phyloP scores from a whole-genome alignment of 768 basidiomycete species.

The Trametes maxima region DNA sequence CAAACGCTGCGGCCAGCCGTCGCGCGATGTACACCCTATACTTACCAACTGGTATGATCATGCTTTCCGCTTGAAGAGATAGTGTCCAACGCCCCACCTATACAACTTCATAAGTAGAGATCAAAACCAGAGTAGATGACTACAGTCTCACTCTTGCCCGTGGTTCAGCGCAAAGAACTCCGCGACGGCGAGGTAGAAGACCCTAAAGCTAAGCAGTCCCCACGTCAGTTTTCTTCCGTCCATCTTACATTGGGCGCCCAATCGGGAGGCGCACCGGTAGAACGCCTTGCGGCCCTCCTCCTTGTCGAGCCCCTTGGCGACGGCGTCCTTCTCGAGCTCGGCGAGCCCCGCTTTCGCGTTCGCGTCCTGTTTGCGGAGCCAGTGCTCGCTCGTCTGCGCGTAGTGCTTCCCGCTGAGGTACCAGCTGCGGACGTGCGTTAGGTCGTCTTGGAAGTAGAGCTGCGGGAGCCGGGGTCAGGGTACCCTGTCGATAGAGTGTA shows the following conservation, averaged over 20 bases:
- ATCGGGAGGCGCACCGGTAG: slow-evolving; percentile 44
- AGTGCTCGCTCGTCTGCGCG: slow-evolving; percentile 63
- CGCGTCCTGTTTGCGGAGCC: slow-evolving; percentile 60
- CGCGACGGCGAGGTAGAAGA: slow-evolving; percentile 73
- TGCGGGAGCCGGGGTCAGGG: slow-evolving; percentile 22
- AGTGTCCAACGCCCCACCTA: slow-evolving; percentile 55
- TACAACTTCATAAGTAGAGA: background rate
- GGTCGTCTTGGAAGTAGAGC: slow-evolving; percentile 66
- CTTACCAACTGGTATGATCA: background rate
- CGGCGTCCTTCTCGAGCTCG: slow-evolving; percentile 52
- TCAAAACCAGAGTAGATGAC: slow-evolving; percentile 16
- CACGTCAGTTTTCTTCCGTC: background rate
- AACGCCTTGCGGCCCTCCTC: slow-evolving; percentile 63
- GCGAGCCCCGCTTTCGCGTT: slow-evolving; percentile 51
- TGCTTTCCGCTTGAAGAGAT: slow-evolving; percentile 2
- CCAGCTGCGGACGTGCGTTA: slow-evolving; percentile 60
- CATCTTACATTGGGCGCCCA: background rate
- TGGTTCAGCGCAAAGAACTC: slow-evolving; percentile 65
- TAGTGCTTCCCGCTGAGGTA: slow-evolving; percentile 68
- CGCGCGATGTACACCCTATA: too few relatives aligned
- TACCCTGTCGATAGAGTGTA: background rate
- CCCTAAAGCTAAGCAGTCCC: slow-evolving; percentile 50
- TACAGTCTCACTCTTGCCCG: slow-evolving; percentile 59
- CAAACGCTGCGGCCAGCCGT: too few relatives aligned
- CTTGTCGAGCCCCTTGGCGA: slow-evolving; percentile 44